These are phyloP conservation scores for Cocos nucifera DNA, from an alignment of 176 grass and related monocot genomes.

Conservation along the genomic window DNA sequence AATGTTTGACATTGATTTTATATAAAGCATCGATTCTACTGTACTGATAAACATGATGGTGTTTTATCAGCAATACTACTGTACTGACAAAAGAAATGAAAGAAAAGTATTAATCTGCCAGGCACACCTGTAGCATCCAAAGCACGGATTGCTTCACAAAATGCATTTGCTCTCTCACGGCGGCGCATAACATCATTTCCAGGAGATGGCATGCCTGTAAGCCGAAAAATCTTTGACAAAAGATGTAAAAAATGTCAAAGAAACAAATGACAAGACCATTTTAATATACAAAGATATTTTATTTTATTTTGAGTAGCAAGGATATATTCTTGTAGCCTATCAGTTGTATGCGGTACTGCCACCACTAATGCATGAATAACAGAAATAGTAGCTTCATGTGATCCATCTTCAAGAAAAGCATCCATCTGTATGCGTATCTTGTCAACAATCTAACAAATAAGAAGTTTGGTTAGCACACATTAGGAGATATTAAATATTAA, in stretches of 20 bases:
- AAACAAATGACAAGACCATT: conserved; percentile 32
- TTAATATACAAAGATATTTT: conserved; percentile 10
- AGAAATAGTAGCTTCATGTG: conserved; percentile 81
- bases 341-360: conserved; percentile 78
- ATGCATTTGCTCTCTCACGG: conserved; percentile 69
- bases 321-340: conserved; percentile 99
- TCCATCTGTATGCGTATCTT: conserved; percentile 98
- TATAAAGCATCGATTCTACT: no score
- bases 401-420: conserved; percentile 98
- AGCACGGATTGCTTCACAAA: conserved; percentile 91
- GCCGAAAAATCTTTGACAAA: conserved; percentile 82
- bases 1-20: no score
- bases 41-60: no score
- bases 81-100: not conserved
- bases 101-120: conserved; percentile 13
- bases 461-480: not conserved
- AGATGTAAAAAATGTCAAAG: conserved; percentile 89
- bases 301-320: conserved; percentile 10
- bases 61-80: no score
- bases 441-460: conserved; percentile 63
- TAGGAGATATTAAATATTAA: no score
- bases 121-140: conserved; percentile 81
- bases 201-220: conserved; percentile 41
- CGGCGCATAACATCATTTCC: conserved; percentile 39
- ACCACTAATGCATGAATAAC: conserved; percentile 74